A percentile compares a stretch with the other conserved stretches of the same genome.
These are phyloP conservation scores for Juncus effusus DNA, from an alignment of 176 grass and related monocot genomes.

Conservation along the genomic window DNA sequence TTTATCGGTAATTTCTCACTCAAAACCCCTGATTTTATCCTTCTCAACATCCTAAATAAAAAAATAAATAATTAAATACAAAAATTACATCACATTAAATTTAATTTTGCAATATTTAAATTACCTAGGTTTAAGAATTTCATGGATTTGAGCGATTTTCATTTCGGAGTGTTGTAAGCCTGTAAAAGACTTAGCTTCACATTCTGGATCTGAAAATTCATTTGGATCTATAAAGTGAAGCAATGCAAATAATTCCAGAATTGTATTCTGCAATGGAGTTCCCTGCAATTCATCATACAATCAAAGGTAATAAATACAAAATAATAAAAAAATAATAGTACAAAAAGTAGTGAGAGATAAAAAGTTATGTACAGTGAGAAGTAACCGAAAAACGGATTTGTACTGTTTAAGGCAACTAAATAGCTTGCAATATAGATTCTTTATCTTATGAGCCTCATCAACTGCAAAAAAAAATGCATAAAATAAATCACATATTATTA, in stretches of 20 bases:
- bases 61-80: constrained; percentile 14
- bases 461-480: constrained; percentile 33
- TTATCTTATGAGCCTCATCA: constrained; percentile 79
- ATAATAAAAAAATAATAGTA: neutral
- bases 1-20: constrained; percentile 54
- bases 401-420: constrained; percentile 47
- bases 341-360: neutral
- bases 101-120: neutral
- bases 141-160: constrained; percentile 52
- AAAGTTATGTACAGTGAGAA: constrained; percentile 54
- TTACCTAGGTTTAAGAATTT: constrained; percentile 62
- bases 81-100: no score
- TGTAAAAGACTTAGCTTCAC: constrained; percentile 42
- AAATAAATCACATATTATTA: constrained; percentile 10
- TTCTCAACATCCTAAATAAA: constrained; percentile 55
- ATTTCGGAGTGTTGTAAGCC: constrained; percentile 33
- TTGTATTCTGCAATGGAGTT: constrained; percentile 57
- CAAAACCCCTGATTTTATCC: constrained; percentile 58
- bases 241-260: constrained; percentile 61
- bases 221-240: constrained; percentile 65
- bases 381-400: constrained; percentile 52
- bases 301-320: no score
- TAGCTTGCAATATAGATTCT: constrained; percentile 65
- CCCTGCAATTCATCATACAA: constrained; percentile 31
- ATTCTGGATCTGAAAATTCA: constrained; percentile 59